Evolutionary conservation across 2,329 filamentous ascomycete species (phyloP).

Genomic region (Cladosporium sp.): DNA sequence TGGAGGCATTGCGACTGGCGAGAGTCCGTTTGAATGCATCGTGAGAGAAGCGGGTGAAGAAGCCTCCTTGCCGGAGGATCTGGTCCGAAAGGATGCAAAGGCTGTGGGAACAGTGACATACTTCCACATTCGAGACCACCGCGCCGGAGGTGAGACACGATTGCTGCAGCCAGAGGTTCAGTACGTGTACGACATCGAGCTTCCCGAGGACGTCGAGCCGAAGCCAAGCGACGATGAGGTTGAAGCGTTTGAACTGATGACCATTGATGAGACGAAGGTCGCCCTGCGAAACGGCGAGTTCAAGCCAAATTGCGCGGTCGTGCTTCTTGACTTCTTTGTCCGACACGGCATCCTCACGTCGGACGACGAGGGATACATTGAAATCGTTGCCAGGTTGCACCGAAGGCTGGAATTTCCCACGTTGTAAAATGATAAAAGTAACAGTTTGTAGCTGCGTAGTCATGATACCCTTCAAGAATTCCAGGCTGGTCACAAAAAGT

Average conservation of each 20-base stretch:
- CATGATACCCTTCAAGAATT: slow-evolving; percentile 20
- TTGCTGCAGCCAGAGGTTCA: slow-evolving; percentile 86
- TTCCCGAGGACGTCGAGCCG: slow-evolving; percentile 62
- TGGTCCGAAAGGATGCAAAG: slow-evolving; percentile 57
- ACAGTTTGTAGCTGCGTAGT: slow-evolving; percentile 10
- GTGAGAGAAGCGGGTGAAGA: slow-evolving; percentile 86
- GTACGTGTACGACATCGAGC: slow-evolving; percentile 82
- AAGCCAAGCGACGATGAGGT: slow-evolving; percentile 84
- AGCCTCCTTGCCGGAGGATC: slow-evolving; percentile 65
- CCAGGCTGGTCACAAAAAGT: slow-evolving; percentile 7
- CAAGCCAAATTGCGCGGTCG: slow-evolving; percentile 86
- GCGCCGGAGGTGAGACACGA: slow-evolving; percentile 71
- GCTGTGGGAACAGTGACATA: slow-evolving; percentile 72
- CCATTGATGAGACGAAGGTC: slow-evolving; percentile 66
- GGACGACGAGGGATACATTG: slow-evolving; percentile 69
- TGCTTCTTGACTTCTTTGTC: slow-evolving; percentile 84
- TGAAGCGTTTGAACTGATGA: slow-evolving; percentile 72
- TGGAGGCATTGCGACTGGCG: slow-evolving; percentile 73
- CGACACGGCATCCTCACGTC: slow-evolving; percentile 72
- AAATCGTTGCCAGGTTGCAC: slow-evolving; percentile 70
- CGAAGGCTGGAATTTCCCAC: slow-evolving; percentile 70
- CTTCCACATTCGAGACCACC: slow-evolving; percentile 68
- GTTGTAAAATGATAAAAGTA: slow-evolving; percentile 19
- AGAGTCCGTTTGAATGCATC: slow-evolving; percentile 72
- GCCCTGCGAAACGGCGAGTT: slow-evolving; percentile 68